phyloP scores from a whole-genome alignment of 164 flowering plant species.

The Aristolochia fimbriata region DNA sequence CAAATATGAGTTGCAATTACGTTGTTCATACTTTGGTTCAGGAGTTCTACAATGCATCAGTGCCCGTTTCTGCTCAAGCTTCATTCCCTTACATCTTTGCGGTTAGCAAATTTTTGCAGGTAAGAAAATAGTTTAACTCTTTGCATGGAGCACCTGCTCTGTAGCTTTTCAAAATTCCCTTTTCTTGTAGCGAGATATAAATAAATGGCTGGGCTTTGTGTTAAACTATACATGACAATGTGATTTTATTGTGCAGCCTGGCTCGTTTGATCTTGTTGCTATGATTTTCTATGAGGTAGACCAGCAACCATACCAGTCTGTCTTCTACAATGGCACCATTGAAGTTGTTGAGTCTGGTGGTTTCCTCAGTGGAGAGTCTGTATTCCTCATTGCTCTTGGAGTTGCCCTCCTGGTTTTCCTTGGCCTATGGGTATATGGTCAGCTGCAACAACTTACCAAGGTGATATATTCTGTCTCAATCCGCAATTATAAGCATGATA shows the following conservation, averaged over 20 bases:
- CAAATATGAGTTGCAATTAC: neutral
- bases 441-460: conserved; percentile 64
- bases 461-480: conserved; percentile 18
- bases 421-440: conserved; percentile 66
- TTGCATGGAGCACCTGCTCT: neutral
- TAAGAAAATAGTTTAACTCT: conserved; percentile 14
- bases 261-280: conserved; percentile 90
- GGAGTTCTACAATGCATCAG: conserved; percentile 69
- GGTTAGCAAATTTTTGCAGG: conserved; percentile 93
- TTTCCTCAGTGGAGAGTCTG: conserved; percentile 66
- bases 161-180: neutral
- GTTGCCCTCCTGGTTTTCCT: conserved; percentile 57
- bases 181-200: too few relatives aligned
- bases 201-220: too few relatives aligned
- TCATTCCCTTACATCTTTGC: conserved; percentile 75
- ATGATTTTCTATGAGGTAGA: conserved; percentile 82
- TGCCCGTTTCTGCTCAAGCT: conserved; percentile 70
- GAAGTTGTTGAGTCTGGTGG: conserved; percentile 88
- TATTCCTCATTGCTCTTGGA: conserved; percentile 71
- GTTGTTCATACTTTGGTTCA: conserved; percentile 9
- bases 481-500: neutral
- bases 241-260: conserved; percentile 46
- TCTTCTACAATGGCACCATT: conserved; percentile 86
- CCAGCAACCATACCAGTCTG: conserved; percentile 58
- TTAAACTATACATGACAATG: too few relatives aligned